Percentiles rank a stretch among this genome's conserved stretches.
Evolutionary conservation across 805 yeast species (phyloP).

Genomic region (Myxozyma mucilagina): DNA sequence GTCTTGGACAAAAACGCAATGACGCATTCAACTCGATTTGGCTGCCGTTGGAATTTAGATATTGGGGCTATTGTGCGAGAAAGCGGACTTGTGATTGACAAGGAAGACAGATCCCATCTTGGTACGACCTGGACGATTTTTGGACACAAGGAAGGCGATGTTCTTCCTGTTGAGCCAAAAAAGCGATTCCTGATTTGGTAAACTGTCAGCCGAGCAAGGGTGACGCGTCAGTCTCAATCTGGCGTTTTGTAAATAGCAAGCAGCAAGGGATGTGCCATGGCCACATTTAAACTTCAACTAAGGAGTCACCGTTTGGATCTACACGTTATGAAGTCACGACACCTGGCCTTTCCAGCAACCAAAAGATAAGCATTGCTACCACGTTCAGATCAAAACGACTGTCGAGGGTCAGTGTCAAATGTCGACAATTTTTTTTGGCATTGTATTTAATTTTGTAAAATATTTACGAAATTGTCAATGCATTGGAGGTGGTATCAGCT

Average conservation of each 20-base stretch:
- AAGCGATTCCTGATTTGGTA: constrained; percentile 25
- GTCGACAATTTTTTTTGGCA: too few relatives aligned
- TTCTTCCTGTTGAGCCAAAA: constrained; percentile 14
- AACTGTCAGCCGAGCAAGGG: background rate
- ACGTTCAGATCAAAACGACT: too few relatives aligned
- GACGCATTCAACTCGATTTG: constrained; percentile 86
- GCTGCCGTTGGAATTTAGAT: constrained; percentile 96
- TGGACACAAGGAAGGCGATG: constrained; percentile 30
- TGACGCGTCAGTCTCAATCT: background rate
- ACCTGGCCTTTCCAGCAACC: too few relatives aligned
- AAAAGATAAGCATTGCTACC: too few relatives aligned
- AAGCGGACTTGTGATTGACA: constrained; percentile 80
- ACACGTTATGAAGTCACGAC: too few relatives aligned
- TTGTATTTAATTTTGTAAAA: background rate
- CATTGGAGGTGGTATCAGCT: background rate
- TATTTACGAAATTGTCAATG: background rate
- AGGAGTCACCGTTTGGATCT: too few relatives aligned
- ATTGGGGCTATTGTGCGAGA: constrained; percentile 82
- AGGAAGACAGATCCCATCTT: constrained; percentile 76
- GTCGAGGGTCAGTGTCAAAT: too few relatives aligned
- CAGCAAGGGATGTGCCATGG: too few relatives aligned
- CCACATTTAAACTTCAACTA: too few relatives aligned
- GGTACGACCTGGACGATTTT: constrained; percentile 68
- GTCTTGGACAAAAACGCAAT: constrained; percentile 81
- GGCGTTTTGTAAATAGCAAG: background rate